A percentile compares a stretch with the other conserved stretches of the same genome.
Conservation (phyloP, 257 asterid genomes). For the Solanum chaucha region DNA sequence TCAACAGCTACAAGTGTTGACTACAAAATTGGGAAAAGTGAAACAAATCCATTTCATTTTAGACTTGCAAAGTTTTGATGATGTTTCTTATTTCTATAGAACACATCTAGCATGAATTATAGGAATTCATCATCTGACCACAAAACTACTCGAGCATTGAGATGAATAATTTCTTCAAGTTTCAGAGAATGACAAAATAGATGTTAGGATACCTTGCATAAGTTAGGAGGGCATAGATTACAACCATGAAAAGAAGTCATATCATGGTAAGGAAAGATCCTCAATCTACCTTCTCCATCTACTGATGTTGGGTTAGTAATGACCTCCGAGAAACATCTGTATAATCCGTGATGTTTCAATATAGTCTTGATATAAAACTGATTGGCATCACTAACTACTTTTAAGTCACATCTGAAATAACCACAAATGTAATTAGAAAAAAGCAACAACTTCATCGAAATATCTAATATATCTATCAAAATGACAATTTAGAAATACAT, state of each 20-base stretch:
- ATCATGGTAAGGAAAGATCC: conserved; percentile 50
- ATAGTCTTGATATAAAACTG: conserved; percentile 61
- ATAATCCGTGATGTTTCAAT: conserved; percentile 49
- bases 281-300: conserved; percentile 49
- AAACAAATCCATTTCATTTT: not conserved
- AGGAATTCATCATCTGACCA: not conserved
- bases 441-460: not conserved
- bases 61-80: not conserved
- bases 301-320: conserved; percentile 47
- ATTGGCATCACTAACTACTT: conserved; percentile 78
- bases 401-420: conserved; percentile 67
- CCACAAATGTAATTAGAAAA: not conserved
- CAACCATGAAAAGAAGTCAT: conserved; percentile 39
- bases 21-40: not conserved
- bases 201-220: conserved; percentile 63
- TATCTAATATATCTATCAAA: not conserved
- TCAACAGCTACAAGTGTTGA: not conserved
- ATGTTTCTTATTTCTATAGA: not conserved
- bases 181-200: not conserved
- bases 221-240: conserved; percentile 62
- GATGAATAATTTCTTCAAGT: not conserved
- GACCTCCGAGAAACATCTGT: conserved; percentile 61
- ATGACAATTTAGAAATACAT: not conserved
- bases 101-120: not conserved
- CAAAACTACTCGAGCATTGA: no score